A percentile compares a stretch with the other conserved stretches of the same genome.
Evolutionary conservation across 2,329 filamentous ascomycete genomes (phyloP).

Genomic region (Exutisphaerella laricina): DNA sequence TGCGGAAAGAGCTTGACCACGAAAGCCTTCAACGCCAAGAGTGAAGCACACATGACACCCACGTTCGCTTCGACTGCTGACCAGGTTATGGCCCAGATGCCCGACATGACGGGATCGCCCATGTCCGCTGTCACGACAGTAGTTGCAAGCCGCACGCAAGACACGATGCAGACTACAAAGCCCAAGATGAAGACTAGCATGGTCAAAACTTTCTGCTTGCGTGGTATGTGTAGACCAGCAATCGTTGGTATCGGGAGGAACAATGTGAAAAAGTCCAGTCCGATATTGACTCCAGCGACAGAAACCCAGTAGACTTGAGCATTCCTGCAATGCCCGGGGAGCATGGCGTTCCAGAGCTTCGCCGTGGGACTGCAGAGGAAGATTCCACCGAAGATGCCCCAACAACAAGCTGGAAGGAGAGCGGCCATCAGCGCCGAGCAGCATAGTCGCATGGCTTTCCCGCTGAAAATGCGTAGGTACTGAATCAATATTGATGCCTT

Average conservation of each 20-base stretch:
- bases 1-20: constrained; percentile 34
- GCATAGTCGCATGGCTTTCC: constrained; percentile 31
- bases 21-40: constrained; percentile 41
- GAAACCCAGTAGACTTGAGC: constrained; percentile 41
- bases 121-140: constrained; percentile 19
- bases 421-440: constrained; percentile 36
- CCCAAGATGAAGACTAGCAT: constrained; percentile 42
- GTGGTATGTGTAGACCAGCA: constrained; percentile 37
- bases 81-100: constrained; percentile 39
- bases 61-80: constrained; percentile 41
- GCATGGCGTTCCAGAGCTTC: constrained; percentile 38
- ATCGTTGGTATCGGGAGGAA: constrained; percentile 44
- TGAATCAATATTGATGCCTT: constrained; percentile 47
- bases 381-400: constrained; percentile 36
- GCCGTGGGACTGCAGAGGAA: constrained; percentile 39
- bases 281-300: constrained; percentile 42
- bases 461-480: constrained; percentile 44
- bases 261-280: constrained; percentile 41
- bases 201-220: constrained; percentile 39
- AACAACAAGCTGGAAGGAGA: constrained; percentile 26
- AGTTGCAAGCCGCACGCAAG: constrained; percentile 22
- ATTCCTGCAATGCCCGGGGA: constrained; percentile 35
- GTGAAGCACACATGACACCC: constrained; percentile 41
- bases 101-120: constrained; percentile 29
- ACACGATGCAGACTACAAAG: constrained; percentile 32